A percentile compares a stretch with the other conserved stretches of the same genome.
Evolutionary conservation across 2,329 filamentous ascomycete genomes (phyloP).

Genomic region (Sarocladiaceae sp.): DNA sequence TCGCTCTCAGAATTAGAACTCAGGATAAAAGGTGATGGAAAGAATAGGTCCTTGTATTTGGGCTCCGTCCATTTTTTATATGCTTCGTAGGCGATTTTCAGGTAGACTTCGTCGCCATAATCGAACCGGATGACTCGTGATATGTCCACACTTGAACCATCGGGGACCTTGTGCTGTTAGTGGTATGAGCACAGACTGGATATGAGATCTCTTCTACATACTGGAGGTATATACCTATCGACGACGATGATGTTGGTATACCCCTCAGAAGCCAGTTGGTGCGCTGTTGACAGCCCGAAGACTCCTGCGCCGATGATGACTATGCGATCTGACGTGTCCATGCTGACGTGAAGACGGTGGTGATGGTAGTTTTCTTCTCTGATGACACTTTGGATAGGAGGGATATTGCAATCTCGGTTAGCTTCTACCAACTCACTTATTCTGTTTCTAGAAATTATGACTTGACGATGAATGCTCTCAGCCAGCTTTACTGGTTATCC

Average conservation of each 20-base stretch:
- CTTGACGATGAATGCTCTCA: too few species aligned
- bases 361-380: too few species aligned
- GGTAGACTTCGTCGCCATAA: conserved; percentile 60
- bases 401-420: too few species aligned
- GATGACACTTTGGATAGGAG: too few species aligned
- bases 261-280: conserved; percentile 21
- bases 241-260: conserved; percentile 30
- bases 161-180: conserved; percentile 17
- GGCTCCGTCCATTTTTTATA: background rate
- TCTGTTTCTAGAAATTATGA: too few species aligned
- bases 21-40: background rate
- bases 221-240: conserved; percentile 25
- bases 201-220: conserved; percentile 1
- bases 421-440: too few species aligned
- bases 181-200: background rate
- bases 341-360: conserved; percentile 5
- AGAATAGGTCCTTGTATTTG: background rate
- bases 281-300: conserved; percentile 24
- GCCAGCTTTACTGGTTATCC: too few species aligned
- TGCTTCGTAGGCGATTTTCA: conserved; percentile 41
- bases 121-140: conserved; percentile 41
- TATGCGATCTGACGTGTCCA: conserved; percentile 16
- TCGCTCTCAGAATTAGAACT: background rate
- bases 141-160: conserved; percentile 30
- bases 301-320: conserved; percentile 26